Conservation (phyloP, 2,329 filamentous ascomycete genomes). For the Pseudogymnoascus sp. region DNA sequence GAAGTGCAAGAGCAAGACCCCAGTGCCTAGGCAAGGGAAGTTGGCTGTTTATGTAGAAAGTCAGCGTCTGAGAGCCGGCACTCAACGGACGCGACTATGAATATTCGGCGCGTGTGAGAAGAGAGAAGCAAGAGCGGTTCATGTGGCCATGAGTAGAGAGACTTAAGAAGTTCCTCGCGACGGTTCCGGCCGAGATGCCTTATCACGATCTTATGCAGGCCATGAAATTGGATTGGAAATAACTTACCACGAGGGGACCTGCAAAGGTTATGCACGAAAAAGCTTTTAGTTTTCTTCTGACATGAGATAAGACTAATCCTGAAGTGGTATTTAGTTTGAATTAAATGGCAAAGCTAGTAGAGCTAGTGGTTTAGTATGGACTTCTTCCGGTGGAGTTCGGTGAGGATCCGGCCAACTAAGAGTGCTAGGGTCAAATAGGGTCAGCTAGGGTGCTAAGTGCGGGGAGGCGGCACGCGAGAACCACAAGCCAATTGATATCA, state of each 20-base stretch:
- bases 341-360: not conserved
- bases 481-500: constrained; percentile 7
- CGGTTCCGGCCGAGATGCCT: constrained; percentile 5
- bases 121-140: not conserved
- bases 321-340: not conserved
- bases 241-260: constrained; percentile 2
- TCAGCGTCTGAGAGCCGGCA: not conserved
- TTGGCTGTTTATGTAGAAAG: not conserved
- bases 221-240: constrained; percentile 7
- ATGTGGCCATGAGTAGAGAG: not conserved
- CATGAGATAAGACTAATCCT: not conserved
- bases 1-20: not conserved
- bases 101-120: not conserved
- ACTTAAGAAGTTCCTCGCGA: constrained; percentile 4
- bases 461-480: constrained; percentile 1
- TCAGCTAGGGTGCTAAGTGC: not conserved
- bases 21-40: not conserved
- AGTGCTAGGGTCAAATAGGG: not conserved
- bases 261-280: constrained; percentile 6
- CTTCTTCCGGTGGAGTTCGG: not conserved
- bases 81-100: constrained; percentile 4
- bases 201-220: constrained; percentile 8
- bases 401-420: not conserved
- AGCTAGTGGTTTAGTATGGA: not conserved
- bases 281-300: constrained; percentile 7